Base-by-base conservation (phyloP, 306 rosid species). In the Lagenaria siceraria region DNA sequence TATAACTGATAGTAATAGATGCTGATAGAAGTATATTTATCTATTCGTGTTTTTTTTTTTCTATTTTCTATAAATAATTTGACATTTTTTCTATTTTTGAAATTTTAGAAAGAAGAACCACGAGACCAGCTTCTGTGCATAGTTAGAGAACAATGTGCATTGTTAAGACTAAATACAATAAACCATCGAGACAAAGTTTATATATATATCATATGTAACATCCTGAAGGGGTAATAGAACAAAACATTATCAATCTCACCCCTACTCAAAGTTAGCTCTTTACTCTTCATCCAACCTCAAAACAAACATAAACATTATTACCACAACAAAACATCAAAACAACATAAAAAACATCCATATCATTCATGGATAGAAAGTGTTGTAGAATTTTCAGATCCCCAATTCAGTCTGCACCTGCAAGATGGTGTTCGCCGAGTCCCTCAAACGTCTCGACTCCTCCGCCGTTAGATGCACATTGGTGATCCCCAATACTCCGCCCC, bases 401-500 rank as follows among this genome's bases (percentile, higher is more conserved):
- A 94, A 82, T 71, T 91, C 91, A 72, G 64, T 24, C 75, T 88
- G 98, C 80, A 88, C 81, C 18, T 88, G 78, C 4, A 87, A 86
- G 66, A 95, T 87, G 77, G 97, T 87, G 0, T 3, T 81, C 0
- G 98, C 98, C 0, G 97, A 95, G 21, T 95, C 89, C 64, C 81
- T 83, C 5, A 95, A 89, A 83, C 60, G 80, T 1, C 75, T 84
- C 2, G 55, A 80, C 82, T 95, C 98, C 61, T 92, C 96, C 4
- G 79, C 70, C 0, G 90, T 89, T 60, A 95, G 80, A 68, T 88
- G 97, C 58, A 95, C 85, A 38, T 95, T 87, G 38, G 97, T 88
- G 7, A 95, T 88, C 38, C 93, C 97, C 59, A 95, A 31, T 3
- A 92, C 91, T 0, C 98, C 98, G 25, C 86, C 86, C 55, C 96